A percentile compares a stretch with the other conserved stretches of the same genome.
These are phyloP conservation scores for Bacidia rubella DNA, from an alignment of 495 filamentous ascomycete genomes.

Conservation along the genomic window DNA sequence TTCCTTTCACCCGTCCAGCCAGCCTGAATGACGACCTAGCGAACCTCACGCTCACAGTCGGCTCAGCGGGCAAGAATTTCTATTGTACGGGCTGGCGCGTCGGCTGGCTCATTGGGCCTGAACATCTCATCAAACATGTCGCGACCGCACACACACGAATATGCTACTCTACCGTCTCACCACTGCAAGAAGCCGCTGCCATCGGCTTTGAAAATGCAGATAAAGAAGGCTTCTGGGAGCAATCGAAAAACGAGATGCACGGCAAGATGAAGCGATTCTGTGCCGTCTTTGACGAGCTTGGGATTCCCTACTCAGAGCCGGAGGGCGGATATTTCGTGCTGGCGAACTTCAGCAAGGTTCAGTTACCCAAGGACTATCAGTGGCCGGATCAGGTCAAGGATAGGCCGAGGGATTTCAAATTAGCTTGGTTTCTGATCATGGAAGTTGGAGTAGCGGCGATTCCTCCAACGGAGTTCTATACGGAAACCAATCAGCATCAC, in stretches of 20 bases:
- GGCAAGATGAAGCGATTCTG: conserved; percentile 81
- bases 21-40: conserved; percentile 81
- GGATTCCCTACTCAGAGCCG: conserved; percentile 79
- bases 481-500: conserved; percentile 62
- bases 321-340: conserved; percentile 96
- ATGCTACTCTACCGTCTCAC: conserved; percentile 87
- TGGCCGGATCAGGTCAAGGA: conserved; percentile 81
- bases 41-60: conserved; percentile 78
- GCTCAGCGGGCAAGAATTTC: conserved; percentile 94
- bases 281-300: conserved; percentile 74
- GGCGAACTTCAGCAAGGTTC: conserved; percentile 76
- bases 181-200: conserved; percentile 90
- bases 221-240: conserved; percentile 75
- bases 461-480: conserved; percentile 94
- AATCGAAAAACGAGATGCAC: conserved; percentile 71
- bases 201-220: conserved; percentile 91
- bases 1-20: conserved; percentile 82
- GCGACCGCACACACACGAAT: conserved; percentile 87
- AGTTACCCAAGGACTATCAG: conserved; percentile 63
- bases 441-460: conserved; percentile 93
- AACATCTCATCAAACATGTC: conserved; percentile 83
- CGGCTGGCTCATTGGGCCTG: conserved; percentile 83
- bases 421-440: conserved; percentile 91
- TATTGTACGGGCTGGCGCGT: conserved; percentile 97
- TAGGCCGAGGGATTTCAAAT: conserved; percentile 81